A percentile compares a stretch with the other conserved stretches of the same genome.
Evolutionary conservation across 2,329 filamentous ascomycete species (phyloP).

Genomic region (Lasiodiplodia sp.): DNA sequence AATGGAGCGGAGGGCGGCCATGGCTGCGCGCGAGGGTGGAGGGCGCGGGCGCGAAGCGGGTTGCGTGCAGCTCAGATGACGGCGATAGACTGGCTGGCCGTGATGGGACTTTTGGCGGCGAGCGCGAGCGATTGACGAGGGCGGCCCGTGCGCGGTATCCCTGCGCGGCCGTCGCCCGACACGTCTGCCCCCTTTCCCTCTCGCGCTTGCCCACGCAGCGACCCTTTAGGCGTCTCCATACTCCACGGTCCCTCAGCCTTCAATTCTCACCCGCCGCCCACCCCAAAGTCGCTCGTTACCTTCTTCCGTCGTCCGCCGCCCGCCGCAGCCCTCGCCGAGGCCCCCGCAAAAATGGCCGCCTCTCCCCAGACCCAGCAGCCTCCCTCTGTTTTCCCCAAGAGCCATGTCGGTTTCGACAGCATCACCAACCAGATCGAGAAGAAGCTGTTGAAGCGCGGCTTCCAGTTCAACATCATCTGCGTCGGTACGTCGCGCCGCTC

Average conservation of each 20-base stretch:
- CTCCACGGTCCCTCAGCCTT: constrained; percentile 33
- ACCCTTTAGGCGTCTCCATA: constrained; percentile 29
- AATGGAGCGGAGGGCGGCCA: constrained; percentile 21
- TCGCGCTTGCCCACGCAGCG: constrained; percentile 27
- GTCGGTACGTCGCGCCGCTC: constrained; percentile 76
- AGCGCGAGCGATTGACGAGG: not conserved
- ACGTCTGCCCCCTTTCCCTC: constrained; percentile 30
- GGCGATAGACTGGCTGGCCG: constrained; percentile 52
- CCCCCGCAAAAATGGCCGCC: constrained; percentile 64
- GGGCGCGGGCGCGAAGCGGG: not conserved
- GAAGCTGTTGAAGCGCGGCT: constrained; percentile 99
- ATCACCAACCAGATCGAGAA: constrained; percentile 99
- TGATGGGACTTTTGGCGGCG: constrained; percentile 50
- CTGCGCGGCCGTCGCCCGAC: constrained; percentile 28
- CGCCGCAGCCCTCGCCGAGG: constrained; percentile 32
- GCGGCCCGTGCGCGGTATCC: constrained; percentile 23
- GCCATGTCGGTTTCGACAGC: constrained; percentile 99
- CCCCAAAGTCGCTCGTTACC: constrained; percentile 29
- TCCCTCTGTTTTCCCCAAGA: constrained; percentile 78
- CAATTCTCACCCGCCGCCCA: constrained; percentile 33
- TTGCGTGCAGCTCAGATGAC: constrained; percentile 51
- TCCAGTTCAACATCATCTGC: constrained; percentile 99
- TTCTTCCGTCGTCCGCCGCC: constrained; percentile 22
- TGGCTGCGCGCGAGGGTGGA: constrained; percentile 13
- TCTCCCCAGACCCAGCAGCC: constrained; percentile 60